Evolutionary conservation across 768 basidiomycete species (phyloP), one percentile per base, ranked within the genome.

Genomic region (Suillus brevipes): DNA sequence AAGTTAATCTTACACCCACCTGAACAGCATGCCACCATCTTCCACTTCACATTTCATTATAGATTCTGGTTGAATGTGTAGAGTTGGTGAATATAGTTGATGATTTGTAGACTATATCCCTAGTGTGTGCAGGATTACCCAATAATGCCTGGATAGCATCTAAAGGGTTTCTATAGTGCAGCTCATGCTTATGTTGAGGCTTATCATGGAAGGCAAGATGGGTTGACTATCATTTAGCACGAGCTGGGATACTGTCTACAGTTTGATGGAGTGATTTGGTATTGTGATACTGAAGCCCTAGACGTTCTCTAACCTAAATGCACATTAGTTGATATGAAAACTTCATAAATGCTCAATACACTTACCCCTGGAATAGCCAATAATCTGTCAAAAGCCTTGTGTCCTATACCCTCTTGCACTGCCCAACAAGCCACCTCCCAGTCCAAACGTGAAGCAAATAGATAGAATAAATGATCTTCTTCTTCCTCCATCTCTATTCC

Each of bases 1-100:
- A 28, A 28, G 28, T 28, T 28, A 28, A 69, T 67, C 14, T 58
- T 67, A 40, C 38, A 14, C 37, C 37, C 38, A 81, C 78, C 77
- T 82, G 76, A 20, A 71, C 62, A 16, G 67, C 68, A 66, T 71
- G 64, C 79, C 79, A 80, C 79, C 78, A 80, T 20, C 75, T 66
- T 0, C 66, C 75, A 1, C 75, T 79, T 68, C 73, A 76, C 75
- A 80, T 80, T 65, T 81, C 77, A 28, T 71, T 66, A 58, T 72
- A 80, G 12, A 78, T 68, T 1, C 75, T 68, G 4, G 67, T 69
- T 5, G 66, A 57, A 20, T 57, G 14, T 5, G n/a, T 65, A 6
- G 66, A 20, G 42, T 61, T 63, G 1, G 49, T 55, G 57, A 69
- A 80, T 0, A 79, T 64, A 14, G 69, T 65, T n/a, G 66, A 64